phyloP scores from a whole-genome alignment of 352 stramenopile species.

The Globisporangium acanthophoron region DNA sequence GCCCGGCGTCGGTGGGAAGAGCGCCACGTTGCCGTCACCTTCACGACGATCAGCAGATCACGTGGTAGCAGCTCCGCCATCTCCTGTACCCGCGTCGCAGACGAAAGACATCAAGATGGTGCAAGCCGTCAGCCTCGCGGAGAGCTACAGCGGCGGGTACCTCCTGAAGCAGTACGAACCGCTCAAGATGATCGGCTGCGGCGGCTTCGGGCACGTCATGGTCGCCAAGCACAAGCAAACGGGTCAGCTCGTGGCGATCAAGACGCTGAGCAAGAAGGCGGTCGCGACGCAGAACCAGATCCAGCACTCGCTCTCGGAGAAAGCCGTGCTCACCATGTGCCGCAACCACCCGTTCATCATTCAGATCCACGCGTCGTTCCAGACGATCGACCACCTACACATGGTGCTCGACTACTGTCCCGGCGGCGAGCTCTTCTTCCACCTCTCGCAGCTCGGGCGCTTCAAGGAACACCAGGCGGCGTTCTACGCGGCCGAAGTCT shows the following conservation, averaged over 20 bases:
- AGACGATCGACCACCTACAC: conserved; percentile 77
- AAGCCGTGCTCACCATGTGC: conserved; percentile 83
- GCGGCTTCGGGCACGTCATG: conserved; percentile 86
- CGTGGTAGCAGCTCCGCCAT: not conserved
- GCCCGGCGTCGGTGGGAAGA: not conserved
- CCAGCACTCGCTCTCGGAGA: conserved; percentile 81
- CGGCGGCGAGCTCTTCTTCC: conserved; percentile 83
- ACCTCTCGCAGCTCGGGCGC: conserved; percentile 66
- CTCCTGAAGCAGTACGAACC: conserved; percentile 74
- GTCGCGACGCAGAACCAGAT: conserved; percentile 79
- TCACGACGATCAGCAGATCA: conserved; percentile 1
- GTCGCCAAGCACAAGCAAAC: conserved; percentile 56
- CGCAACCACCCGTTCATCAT: conserved; percentile 91
- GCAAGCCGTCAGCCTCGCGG: conserved; percentile 66
- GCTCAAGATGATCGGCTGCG: conserved; percentile 75
- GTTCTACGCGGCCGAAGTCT: conserved; percentile 88
- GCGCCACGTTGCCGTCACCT: conserved; percentile 3
- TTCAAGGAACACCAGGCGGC: conserved; percentile 72
- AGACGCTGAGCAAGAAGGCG: conserved; percentile 78
- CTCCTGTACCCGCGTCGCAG: not conserved
- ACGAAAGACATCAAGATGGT: conserved; percentile 47
- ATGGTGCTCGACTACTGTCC: conserved; percentile 73
- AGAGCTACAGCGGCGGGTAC: conserved; percentile 78
- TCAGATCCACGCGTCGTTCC: conserved; percentile 83
- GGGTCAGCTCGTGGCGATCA: conserved; percentile 67